Evolutionary conservation across 495 filamentous ascomycete species (phyloP).

Genomic region (Neurospora sp.): DNA sequence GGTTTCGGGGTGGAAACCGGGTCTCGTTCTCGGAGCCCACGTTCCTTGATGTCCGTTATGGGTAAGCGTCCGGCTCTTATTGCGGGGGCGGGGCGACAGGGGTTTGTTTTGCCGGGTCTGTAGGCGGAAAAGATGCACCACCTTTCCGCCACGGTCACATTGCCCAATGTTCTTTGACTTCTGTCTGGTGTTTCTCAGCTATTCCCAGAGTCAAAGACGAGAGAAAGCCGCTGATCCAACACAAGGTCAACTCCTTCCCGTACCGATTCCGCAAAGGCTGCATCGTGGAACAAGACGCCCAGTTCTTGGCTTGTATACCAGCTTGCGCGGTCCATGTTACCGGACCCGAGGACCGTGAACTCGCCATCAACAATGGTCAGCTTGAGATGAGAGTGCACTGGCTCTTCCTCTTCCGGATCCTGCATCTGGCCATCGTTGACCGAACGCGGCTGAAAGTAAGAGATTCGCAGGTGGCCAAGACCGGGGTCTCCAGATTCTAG

Average conservation of each 20-base stretch:
- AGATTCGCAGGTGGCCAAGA: conserved; percentile 34
- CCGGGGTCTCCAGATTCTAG: conserved; percentile 22
- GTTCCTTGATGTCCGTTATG: conserved; percentile 22
- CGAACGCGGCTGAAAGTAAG: conserved; percentile 33
- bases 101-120: neutral
- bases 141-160: conserved; percentile 20
- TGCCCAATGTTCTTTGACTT: conserved; percentile 1
- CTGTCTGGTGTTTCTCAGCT: neutral
- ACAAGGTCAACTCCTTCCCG: conserved; percentile 29
- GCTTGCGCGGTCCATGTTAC: conserved; percentile 66
- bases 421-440: neutral
- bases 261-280: conserved; percentile 33
- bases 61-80: conserved; percentile 18
- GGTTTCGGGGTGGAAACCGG: conserved; percentile 12
- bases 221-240: conserved; percentile 32
- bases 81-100: conserved; percentile 14
- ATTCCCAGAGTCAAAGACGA: conserved; percentile 22
- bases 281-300: conserved; percentile 52
- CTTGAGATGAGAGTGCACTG: conserved; percentile 63
- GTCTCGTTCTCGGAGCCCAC: conserved; percentile 19
- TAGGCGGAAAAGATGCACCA: conserved; percentile 16
- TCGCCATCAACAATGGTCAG: conserved; percentile 51
- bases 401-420: conserved; percentile 29
- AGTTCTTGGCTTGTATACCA: conserved; percentile 72
- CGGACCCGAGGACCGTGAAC: conserved; percentile 56